These are phyloP conservation scores for Nakazawaea anatomiae DNA, from an alignment of 805 yeast species.

Conservation along the genomic window DNA sequence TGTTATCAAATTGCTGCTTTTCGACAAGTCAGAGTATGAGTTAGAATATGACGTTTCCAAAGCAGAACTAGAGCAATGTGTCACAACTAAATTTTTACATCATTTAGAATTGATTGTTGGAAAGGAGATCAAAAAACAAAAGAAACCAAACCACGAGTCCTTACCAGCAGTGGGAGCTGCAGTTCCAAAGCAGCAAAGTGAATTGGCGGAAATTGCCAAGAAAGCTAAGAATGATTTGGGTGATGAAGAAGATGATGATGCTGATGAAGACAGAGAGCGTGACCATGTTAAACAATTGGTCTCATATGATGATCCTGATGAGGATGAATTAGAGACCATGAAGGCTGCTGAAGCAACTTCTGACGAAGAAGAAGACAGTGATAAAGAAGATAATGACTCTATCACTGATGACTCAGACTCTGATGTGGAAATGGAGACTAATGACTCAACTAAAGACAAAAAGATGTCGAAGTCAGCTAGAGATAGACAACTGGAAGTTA, in stretches of 20 bases:
- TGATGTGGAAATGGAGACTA: constrained; percentile 30
- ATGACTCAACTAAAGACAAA: constrained; percentile 13
- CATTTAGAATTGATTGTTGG: constrained; percentile 67
- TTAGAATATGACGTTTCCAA: constrained; percentile 85
- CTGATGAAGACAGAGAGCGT: constrained; percentile 55
- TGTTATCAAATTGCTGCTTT: constrained; percentile 69
- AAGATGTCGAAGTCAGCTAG: constrained; percentile 57
- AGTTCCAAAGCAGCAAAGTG: constrained; percentile 49
- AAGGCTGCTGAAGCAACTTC: constrained; percentile 74
- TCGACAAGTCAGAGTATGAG: constrained; percentile 67
- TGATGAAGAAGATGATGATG: constrained; percentile 47
- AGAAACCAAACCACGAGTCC: constrained; percentile 42
- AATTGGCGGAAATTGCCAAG: constrained; percentile 24
- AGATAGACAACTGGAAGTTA: constrained; percentile 81
- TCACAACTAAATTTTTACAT: constrained; percentile 59
- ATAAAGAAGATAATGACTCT: constrained; percentile 28
- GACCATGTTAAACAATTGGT: constrained; percentile 76
- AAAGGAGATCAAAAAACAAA: constrained; percentile 80
- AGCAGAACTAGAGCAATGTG: constrained; percentile 66
- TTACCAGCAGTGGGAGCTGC: constrained; percentile 68
- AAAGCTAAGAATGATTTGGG: constrained; percentile 17
- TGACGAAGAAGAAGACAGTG: constrained; percentile 51
- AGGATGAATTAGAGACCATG: constrained; percentile 89
- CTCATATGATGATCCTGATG: constrained; percentile 93
- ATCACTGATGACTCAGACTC: constrained; percentile 37